Evolutionary conservation across 202 grass and related monocot genomes (phyloP).

Genomic region (Dendrocalamus latiflorus): DNA sequence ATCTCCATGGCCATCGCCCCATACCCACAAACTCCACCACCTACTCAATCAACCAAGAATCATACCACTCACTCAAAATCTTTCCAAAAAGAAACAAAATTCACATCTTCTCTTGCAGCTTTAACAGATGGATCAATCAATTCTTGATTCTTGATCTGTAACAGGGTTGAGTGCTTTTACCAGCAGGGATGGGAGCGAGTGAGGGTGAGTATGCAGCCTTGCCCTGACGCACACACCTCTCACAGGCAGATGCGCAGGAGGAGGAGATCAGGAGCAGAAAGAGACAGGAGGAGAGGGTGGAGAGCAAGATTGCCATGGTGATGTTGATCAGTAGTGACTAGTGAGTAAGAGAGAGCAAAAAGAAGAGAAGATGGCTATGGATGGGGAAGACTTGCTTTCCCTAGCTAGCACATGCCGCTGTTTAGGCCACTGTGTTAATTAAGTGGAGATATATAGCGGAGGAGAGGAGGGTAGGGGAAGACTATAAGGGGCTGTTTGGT

Average conservation of each 20-base stretch:
- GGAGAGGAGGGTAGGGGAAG: background rate
- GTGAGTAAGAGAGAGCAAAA: background rate
- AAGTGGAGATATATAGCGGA: no score
- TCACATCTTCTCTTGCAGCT: background rate
- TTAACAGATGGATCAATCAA: background rate
- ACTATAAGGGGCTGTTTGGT: no score
- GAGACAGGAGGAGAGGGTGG: background rate
- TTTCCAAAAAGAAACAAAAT: background rate
- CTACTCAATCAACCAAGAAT: constrained; percentile 1
- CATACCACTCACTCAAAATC: background rate
- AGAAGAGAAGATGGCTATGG: background rate
- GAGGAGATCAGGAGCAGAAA: constrained; percentile 22
- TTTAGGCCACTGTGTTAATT: no score
- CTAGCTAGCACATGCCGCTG: no score
- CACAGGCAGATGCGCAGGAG: constrained; percentile 16
- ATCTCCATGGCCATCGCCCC: constrained; percentile 53
- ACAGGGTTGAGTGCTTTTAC: no score
- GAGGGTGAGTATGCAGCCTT: constrained; percentile 49
- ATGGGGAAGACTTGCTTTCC: background rate
- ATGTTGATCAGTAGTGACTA: background rate
- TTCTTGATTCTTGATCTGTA: background rate
- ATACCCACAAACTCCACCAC: constrained; percentile 48
- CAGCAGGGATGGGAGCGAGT: constrained; percentile 12
- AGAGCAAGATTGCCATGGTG: constrained; percentile 14
- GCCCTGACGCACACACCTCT: constrained; percentile 42